Conservation (phyloP, 805 yeast genomes). For the Saturnispora silvae region DNA sequence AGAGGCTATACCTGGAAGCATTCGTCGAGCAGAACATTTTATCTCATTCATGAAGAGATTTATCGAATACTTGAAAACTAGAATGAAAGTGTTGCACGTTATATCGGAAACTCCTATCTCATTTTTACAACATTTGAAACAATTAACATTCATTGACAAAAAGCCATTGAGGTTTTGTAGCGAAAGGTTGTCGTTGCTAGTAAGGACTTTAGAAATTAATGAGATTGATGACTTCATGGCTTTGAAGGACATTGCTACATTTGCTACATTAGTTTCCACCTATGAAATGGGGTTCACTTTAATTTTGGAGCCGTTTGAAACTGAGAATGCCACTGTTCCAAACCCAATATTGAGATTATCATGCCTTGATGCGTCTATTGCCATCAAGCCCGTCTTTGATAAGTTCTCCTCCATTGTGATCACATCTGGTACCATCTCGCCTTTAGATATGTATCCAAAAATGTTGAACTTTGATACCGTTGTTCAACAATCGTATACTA, state of each 20-base stretch:
- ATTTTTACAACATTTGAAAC: constrained; percentile 85
- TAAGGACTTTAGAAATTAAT: constrained; percentile 75
- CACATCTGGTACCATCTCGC: constrained; percentile 96
- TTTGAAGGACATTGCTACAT: constrained; percentile 88
- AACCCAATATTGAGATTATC: constrained; percentile 90
- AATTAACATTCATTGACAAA: constrained; percentile 81
- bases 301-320: constrained; percentile 91
- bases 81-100: constrained; percentile 96
- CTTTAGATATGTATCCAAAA: constrained; percentile 96
- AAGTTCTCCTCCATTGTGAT: constrained; percentile 85
- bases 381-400: constrained; percentile 94
- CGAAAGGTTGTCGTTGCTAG: constrained; percentile 79
- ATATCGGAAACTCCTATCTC: constrained; percentile 96
- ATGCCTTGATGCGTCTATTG: constrained; percentile 95
- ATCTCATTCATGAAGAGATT: constrained; percentile 86
- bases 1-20: constrained; percentile 96
- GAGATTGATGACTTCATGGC: constrained; percentile 91
- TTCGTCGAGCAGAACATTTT: constrained; percentile 94
- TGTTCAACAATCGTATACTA: constrained; percentile 86
- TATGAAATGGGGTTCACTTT: constrained; percentile 88
- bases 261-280: constrained; percentile 92
- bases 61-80: constrained; percentile 86
- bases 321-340: constrained; percentile 89
- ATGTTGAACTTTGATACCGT: constrained; percentile 93
- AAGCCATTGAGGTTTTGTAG: constrained; percentile 90